These are phyloP conservation scores for Suillus cothurnatus DNA, from an alignment of 768 basidiomycete genomes.

Conservation along the genomic window DNA sequence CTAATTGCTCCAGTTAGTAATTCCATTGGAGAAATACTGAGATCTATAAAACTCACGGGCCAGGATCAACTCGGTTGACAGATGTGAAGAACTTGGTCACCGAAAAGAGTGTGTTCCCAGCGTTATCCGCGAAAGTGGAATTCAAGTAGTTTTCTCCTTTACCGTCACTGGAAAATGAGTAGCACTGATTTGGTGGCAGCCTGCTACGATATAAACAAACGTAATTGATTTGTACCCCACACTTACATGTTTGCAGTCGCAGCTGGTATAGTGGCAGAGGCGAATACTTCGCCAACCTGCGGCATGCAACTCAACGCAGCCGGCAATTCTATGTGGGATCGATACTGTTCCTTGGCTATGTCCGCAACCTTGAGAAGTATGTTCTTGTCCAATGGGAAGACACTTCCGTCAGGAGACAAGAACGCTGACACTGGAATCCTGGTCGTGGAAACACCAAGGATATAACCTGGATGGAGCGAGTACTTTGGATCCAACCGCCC, in stretches of 20 bases:
- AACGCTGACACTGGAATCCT: neutral
- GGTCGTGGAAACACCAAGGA: neutral
- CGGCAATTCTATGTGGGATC: neutral
- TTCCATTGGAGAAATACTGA: neutral
- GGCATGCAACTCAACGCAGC: neutral
- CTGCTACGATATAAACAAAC: neutral
- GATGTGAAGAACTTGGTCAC: neutral
- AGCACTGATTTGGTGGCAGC: neutral
- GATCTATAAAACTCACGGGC: neutral
- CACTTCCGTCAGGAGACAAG: neutral
- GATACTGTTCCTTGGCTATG: neutral
- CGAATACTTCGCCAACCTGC: neutral
- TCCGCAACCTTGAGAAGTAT: neutral
- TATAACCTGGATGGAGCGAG: neutral
- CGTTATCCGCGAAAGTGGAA: neutral
- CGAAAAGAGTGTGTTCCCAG: neutral
- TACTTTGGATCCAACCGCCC: neutral
- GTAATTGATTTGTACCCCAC: neutral
- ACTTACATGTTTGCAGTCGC: neutral
- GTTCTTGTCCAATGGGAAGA: neutral
- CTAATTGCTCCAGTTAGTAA: neutral
- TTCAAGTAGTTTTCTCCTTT: neutral
- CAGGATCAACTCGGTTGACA: neutral
- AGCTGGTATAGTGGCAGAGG: neutral
- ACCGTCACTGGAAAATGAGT: neutral